Conservation (phyloP, 1,284 basidiomycete genomes). For the Puccinia novopanici region DNA sequence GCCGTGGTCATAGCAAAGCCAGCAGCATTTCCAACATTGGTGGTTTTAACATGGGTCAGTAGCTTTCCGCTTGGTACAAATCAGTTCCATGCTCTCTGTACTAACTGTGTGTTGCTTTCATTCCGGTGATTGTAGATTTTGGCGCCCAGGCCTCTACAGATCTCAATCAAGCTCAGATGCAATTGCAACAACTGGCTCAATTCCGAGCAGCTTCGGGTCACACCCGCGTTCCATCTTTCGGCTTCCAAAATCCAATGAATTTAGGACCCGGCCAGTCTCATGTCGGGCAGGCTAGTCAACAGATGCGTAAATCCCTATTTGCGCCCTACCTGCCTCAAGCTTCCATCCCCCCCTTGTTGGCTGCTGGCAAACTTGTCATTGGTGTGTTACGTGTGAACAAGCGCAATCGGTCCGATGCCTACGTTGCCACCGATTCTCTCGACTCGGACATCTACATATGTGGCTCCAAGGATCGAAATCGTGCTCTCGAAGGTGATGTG, state of each 20-base stretch:
- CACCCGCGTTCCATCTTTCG: conserved; percentile 94
- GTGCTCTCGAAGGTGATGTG: conserved; percentile 96
- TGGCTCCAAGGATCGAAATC: conserved; percentile 97
- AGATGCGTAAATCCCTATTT: conserved; percentile 95
- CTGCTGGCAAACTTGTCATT: conserved; percentile 97
- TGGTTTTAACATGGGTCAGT: conserved; percentile 50
- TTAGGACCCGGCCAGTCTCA: conserved; percentile 75
- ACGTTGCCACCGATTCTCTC: conserved; percentile 97
- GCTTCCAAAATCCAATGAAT: conserved; percentile 93
- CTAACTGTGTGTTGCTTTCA: conserved; percentile 34
- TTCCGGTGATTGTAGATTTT: conserved; percentile 46
- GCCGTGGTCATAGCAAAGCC: conserved; percentile 52
- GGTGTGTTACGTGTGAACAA: conserved; percentile 98
- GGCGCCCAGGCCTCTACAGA: conserved; percentile 55
- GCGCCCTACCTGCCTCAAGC: conserved; percentile 98
- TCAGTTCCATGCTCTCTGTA: conserved; percentile 30
- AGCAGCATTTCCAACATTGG: conserved; percentile 50
- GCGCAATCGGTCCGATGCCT: conserved; percentile 96
- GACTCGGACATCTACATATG: conserved; percentile 91
- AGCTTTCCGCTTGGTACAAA: neutral
- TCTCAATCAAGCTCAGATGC: conserved; percentile 70
- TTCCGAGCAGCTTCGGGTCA: conserved; percentile 95
- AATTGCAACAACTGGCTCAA: conserved; percentile 91
- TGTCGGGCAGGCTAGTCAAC: conserved; percentile 66
- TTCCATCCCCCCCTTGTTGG: conserved; percentile 90